Base-by-base conservation (phyloP, 805 yeast genomes). In the Candida ponderosae region DNA sequence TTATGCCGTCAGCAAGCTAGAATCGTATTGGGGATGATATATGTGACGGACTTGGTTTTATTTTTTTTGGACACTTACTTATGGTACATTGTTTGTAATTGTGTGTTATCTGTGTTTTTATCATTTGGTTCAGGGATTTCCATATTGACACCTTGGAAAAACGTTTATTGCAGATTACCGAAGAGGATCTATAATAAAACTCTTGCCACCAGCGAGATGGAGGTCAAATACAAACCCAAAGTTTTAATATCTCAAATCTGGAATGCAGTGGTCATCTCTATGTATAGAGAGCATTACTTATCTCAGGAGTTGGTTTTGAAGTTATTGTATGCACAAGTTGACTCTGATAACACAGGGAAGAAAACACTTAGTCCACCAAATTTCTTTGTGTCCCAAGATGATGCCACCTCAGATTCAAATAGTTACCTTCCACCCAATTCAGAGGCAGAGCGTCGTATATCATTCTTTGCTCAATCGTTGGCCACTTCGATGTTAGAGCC, bases 111-210 rank as follows among this genome's bases (percentile, higher is more conserved):
- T 0, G 79, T 83, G 16, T 68, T 76, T 34, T 59, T 83, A 15
- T 81, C 93, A 1, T 72, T 80, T 47, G 74, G 79, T n/a, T 65
- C 80, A 45, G 95, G 95, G 1, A 78, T 83, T 7, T 83, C 94
- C 1, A 76, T 85, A 6, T 76, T 89, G 78, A 81, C 94, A 2
- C 95, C 95, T 0, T 85, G 95, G 95, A 74, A 84, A 53, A 85
- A 83, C 50, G 74, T 81, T 21, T 85, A 78, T 54, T 72, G 86
- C 4, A 63, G 88, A 35, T 60, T 87, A 17, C 95, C 95, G 0
- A 77, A 79, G 48, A 68, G 95, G 48, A 81, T 86, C 3, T 72
- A 72, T 46, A 74, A 90, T 10, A 85, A 86, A 47, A 65, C 87
- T 5, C 56, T 87, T 47, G 57, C 58, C 0, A 45, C 53, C 4